Base-by-base conservation (phyloP, 306 rosid genomes). In the Quercus wislizeni region DNA sequence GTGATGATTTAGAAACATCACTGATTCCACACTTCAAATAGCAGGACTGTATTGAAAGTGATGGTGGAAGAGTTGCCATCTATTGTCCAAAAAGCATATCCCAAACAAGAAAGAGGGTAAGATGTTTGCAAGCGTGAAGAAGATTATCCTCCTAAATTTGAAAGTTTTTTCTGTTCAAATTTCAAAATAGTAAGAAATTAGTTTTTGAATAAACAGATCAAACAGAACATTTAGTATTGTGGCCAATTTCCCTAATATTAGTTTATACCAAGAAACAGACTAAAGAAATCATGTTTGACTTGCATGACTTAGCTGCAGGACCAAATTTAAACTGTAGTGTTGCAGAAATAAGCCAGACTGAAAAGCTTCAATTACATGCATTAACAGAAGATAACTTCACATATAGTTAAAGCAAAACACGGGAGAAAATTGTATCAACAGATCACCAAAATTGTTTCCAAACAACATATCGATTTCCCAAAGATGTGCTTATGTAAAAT, bases 11-110 rank as follows among this genome's bases (percentile, higher is more conserved):
- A 17, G 79, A 70, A 49, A 79, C 64, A 63, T 81, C 78, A 35
- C 67, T 35, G 55, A 64, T 62, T 79, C 86, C 81, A 4, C 69
- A 74, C 31, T 74, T 63, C 54, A 80, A 71, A 81, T 62, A 69
- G 70, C 54, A 79, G 5, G 83, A 69, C 73, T 7, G 87, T 43
- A 69, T 20, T 43, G 87, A 77, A 55, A 81, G 81, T 57, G 88
- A 55, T 55, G 88, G 80, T 9, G 68, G 73, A 65, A 90, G 80
- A 86, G 78, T 87, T 69, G 93, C 89, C 99, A 94, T 88, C 69
- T 76, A 59, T 23, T 25, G 65, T 58, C 71, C 69, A 78, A 77
- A 38, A 81, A 73, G 62, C 52, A 63, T 70, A 65, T 74, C 55
- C 33, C 61, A 74, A 76, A 76, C 75, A 78, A 30, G 73, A 64